phyloP scores from a whole-genome alignment of 2,329 filamentous ascomycete species.

The Sclerotiophoma versabilis region DNA sequence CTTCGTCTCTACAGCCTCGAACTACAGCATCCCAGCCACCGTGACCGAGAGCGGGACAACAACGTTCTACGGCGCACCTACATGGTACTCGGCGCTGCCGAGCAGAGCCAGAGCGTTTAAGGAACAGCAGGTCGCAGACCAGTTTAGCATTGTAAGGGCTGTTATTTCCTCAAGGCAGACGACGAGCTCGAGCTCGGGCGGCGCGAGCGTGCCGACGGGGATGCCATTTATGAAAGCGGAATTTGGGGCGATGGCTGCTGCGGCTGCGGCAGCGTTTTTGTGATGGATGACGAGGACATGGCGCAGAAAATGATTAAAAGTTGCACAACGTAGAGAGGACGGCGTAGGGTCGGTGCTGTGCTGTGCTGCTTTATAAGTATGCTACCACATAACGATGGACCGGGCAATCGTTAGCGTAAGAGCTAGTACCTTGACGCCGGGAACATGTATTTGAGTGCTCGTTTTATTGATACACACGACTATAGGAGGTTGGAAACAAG shows the following conservation, averaged over 20 bases:
- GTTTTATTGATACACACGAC: too few species aligned
- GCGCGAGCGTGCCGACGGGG: conserved; percentile 31
- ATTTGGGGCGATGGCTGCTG: conserved; percentile 39
- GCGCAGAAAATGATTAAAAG: neutral
- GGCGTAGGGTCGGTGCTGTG: too few species aligned
- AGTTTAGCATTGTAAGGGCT: conserved; percentile 39
- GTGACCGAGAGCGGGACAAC: conserved; percentile 33
- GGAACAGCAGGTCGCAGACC: conserved; percentile 40
- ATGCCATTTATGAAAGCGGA: conserved; percentile 27
- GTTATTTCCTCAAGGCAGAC: conserved; percentile 28
- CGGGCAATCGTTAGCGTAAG: too few species aligned
- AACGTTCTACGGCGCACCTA: conserved; percentile 34
- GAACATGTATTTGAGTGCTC: too few species aligned
- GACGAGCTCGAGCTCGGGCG: conserved; percentile 25
- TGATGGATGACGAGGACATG: conserved; percentile 4
- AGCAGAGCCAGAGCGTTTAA: conserved; percentile 37
- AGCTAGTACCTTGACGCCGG: too few species aligned
- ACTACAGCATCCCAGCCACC: conserved; percentile 36
- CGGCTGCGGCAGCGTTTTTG: conserved; percentile 37
- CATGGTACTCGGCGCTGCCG: conserved; percentile 42
- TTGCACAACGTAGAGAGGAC: too few species aligned
- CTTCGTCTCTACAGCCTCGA: conserved; percentile 31
- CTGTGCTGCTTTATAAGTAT: too few species aligned
- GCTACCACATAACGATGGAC: too few species aligned
- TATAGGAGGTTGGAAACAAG: too few species aligned